phyloP scores from a whole-genome alignment of 352 stramenopile genomes.

The Phytopythium aichiense region DNA sequence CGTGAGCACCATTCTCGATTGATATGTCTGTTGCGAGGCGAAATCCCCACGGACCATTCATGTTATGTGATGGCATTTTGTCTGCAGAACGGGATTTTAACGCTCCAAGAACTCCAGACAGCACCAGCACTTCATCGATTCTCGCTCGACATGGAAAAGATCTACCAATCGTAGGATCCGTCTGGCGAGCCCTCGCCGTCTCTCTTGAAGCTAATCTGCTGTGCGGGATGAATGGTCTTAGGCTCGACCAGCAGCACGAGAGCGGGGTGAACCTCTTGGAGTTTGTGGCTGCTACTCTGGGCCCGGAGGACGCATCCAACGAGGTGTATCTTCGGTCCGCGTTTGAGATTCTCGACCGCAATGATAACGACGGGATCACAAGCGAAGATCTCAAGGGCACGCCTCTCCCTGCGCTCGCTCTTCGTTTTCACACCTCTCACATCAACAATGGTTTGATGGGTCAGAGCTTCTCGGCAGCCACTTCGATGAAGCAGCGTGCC shows the following conservation, averaged over 20 bases:
- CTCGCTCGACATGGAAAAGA: constrained; percentile 58
- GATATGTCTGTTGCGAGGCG: background rate
- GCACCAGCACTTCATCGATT: constrained; percentile 49
- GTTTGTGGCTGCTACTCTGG: constrained; percentile 73
- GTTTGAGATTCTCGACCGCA: constrained; percentile 62
- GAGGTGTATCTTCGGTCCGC: constrained; percentile 48
- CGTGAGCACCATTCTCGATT: constrained; percentile 17
- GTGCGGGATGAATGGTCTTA: constrained; percentile 6
- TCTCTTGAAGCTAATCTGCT: background rate
- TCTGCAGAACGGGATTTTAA: constrained; percentile 58
- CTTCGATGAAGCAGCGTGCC: constrained; percentile 44
- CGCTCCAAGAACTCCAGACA: constrained; percentile 54
- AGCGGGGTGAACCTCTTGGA: constrained; percentile 75
- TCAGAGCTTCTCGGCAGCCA: constrained; percentile 50
- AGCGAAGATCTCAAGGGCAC: constrained; percentile 42
- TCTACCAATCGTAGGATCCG: constrained; percentile 47
- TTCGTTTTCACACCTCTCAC: background rate
- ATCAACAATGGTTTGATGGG: background rate
- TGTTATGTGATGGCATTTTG: background rate
- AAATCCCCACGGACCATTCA: background rate
- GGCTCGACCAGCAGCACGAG: constrained; percentile 69
- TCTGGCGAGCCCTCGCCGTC: background rate
- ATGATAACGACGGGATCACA: constrained; percentile 55
- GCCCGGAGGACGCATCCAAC: constrained; percentile 48
- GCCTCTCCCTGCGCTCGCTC: background rate